A percentile compares a stretch with the other conserved stretches of the same genome.
phyloP scores from a whole-genome alignment of 805 yeast genomes.

The Nakazawaea siamensis region DNA sequence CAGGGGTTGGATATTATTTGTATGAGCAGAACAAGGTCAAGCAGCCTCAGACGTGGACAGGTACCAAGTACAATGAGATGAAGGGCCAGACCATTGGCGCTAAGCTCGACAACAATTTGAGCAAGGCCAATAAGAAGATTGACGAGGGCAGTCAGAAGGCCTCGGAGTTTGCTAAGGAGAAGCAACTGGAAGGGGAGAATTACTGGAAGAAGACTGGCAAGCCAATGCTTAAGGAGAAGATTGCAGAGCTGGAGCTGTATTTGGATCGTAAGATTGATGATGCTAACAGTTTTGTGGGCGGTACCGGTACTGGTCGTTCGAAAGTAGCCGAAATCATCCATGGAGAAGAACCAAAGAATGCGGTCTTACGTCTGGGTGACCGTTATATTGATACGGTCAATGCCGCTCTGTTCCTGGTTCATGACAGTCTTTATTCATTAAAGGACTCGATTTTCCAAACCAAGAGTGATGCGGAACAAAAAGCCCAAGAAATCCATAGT shows the following conservation, averaged over 20 bases:
- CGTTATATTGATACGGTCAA: constrained; percentile 8
- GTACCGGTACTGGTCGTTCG: background rate
- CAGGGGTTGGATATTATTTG: constrained; percentile 11
- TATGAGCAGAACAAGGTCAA: constrained; percentile 6
- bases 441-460: constrained; percentile 3
- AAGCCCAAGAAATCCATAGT: background rate
- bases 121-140: background rate
- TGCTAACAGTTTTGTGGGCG: constrained; percentile 3
- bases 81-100: constrained; percentile 9
- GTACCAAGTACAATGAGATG: constrained; percentile 3
- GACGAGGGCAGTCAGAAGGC: constrained; percentile 2
- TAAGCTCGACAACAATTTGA: constrained; percentile 5
- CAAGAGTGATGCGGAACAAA: background rate
- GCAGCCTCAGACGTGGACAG: constrained; percentile 7
- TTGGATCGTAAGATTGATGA: constrained; percentile 2
- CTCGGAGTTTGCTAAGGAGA: background rate
- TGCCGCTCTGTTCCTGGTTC: constrained; percentile 4
- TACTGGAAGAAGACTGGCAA: constrained; percentile 9
- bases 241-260: background rate
- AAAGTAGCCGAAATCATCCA: no score
- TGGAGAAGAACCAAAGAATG: constrained; percentile 5
- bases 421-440: constrained; percentile 5
- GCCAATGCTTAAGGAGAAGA: constrained; percentile 1
- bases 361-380: constrained; percentile 6
- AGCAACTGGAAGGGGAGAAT: constrained; percentile 1